Evolutionary conservation across 1,284 basidiomycete species (phyloP), one percentile per base, ranked within the genome.

Genomic region (Ceratobasidium sp.): DNA sequence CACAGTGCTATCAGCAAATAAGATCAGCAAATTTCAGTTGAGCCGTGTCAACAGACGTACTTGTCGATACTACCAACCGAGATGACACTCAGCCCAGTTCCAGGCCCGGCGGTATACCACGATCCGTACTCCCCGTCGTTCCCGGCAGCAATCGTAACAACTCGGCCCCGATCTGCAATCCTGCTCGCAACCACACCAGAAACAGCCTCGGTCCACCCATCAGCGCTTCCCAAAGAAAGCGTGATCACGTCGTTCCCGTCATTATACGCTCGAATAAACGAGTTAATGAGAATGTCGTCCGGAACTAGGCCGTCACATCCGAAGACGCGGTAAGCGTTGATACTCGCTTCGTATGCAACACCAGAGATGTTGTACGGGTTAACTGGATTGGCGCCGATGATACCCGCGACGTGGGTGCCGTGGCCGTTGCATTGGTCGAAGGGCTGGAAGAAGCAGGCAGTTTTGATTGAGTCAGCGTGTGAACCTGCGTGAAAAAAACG

Each of bases 211-310:
- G 83, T 82, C 85, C 85, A 86, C 2, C 82, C 83, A n/a, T 67
- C 52, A 42, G 69, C 81, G 56, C 83, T 84, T 68, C 86, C 86
- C 20, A 87, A 80, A 70, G 84, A 86, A 59, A 88, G 83, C 73
- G 85, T 86, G 81, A 88, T 84, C n/a, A 88, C 81, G 78, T 88
- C 86, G 71, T 82, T 82, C 20, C 82, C 82, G 40, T 85, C 83
- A 17, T 81, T 71, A 73, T 84, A 84, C 13, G 77, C 78, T 42
- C 57, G 80, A 15, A 80, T 26, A 33, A 82, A 70, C 33, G 79
- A 78, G 46, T 77, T 61, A 52, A 81, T 56, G 38, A 77, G 66
- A 20, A 79, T 44, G 20, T 76, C 78, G 57, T 76, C 65, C 12
- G 46, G 5, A 17, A 62, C 61, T 4, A 62, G 28, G 28, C 79